Percentiles rank a stretch among this genome's conserved stretches.
Evolutionary conservation across 192 early-diverging fungal species (phyloP).

Genomic region (Tieghemiomyces parasiticus): DNA sequence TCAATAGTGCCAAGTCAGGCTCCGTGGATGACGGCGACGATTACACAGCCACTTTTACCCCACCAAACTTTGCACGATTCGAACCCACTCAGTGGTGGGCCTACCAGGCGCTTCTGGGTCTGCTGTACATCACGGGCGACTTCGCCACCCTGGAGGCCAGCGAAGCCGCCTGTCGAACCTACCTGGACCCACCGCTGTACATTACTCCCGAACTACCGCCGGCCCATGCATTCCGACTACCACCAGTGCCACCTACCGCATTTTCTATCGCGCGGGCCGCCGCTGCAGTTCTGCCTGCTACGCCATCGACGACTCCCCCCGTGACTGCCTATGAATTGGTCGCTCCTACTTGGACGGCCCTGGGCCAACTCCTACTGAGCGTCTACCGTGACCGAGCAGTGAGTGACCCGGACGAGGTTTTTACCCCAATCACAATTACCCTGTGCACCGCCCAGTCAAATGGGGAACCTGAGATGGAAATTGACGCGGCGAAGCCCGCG

Average conservation of each 20-base stretch:
- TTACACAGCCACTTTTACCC: background rate
- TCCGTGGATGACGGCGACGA: background rate
- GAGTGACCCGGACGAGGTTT: no score
- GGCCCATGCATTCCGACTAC: background rate
- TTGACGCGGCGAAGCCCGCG: no score
- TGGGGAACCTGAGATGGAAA: no score
- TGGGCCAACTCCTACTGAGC: no score
- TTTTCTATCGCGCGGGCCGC: background rate
- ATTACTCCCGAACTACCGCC: background rate
- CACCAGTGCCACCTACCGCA: background rate
- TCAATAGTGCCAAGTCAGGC: background rate
- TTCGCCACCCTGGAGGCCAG: background rate
- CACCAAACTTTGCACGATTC: background rate
- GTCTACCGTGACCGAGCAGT: no score
- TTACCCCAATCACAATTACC: no score
- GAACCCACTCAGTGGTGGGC: constrained; percentile 5
- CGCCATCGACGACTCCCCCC: background rate
- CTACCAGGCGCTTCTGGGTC: background rate
- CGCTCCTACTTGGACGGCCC: no score
- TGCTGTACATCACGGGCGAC: background rate
- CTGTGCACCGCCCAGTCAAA: no score
- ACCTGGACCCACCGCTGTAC: background rate
- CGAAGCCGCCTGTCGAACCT: background rate
- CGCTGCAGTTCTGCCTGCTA: background rate
- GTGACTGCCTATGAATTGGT: background rate